Evolutionary conservation across 2,329 filamentous ascomycete species (phyloP).

Genomic region (Exophiala sp.): DNA sequence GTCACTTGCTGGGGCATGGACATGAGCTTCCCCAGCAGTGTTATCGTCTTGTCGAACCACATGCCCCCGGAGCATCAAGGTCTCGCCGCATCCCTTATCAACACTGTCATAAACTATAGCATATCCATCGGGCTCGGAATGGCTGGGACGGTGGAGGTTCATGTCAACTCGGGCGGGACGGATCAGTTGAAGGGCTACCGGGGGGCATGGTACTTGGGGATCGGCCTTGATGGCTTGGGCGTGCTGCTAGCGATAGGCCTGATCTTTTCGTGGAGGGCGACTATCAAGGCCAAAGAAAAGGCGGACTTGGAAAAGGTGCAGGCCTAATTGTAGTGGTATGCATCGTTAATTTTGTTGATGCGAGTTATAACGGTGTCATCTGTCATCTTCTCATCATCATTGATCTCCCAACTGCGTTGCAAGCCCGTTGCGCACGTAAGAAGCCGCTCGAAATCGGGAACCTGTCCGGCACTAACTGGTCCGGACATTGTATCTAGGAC

Average conservation of each 20-base stretch:
- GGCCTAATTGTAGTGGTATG: not conserved
- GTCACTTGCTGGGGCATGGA: slow-evolving; percentile 45
- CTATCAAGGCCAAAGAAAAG: slow-evolving; percentile 13
- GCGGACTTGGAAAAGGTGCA: slow-evolving; percentile 4
- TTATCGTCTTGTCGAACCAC: slow-evolving; percentile 37
- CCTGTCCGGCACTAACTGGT: too few species aligned
- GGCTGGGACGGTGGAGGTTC: slow-evolving; percentile 39
- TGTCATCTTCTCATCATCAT: not conserved
- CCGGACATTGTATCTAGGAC: too few species aligned
- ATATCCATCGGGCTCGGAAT: slow-evolving; percentile 41
- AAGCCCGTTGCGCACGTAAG: not conserved
- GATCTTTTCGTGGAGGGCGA: slow-evolving; percentile 12
- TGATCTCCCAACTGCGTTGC: not conserved
- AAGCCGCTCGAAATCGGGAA: too few species aligned
- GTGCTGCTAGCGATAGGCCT: slow-evolving; percentile 9
- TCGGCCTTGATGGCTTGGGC: slow-evolving; percentile 35
- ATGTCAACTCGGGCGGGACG: slow-evolving; percentile 34
- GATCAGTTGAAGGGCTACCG: slow-evolving; percentile 37
- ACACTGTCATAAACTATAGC: slow-evolving; percentile 41
- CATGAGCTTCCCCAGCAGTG: slow-evolving; percentile 40
- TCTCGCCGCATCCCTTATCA: slow-evolving; percentile 36
- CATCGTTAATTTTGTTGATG: not conserved
- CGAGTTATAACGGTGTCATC: not conserved
- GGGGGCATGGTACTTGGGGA: slow-evolving; percentile 36
- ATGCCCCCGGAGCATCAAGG: slow-evolving; percentile 39